phyloP scores from a whole-genome alignment of 2,329 filamentous ascomycete genomes.

The Colletotrichum somersetense region DNA sequence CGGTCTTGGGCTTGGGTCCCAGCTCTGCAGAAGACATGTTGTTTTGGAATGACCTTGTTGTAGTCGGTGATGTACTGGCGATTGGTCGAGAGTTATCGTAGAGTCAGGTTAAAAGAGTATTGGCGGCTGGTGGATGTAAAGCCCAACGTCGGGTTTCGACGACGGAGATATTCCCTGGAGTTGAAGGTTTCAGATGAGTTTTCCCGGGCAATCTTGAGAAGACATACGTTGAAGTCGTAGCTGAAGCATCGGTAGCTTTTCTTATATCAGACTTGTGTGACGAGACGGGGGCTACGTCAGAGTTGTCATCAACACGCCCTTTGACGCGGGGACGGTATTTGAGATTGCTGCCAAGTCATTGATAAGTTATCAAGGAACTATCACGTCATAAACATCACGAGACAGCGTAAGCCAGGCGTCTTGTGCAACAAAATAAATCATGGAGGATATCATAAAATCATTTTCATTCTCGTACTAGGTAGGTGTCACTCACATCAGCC shows the following conservation, averaged over 20 bases:
- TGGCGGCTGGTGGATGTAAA: background rate
- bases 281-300: conserved; percentile 9
- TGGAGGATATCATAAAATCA: background rate
- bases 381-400: background rate
- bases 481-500: conserved; percentile 1
- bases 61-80: too few species aligned
- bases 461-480: background rate
- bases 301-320: conserved; percentile 30
- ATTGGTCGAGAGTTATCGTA: background rate
- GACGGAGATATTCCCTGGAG: background rate
- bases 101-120: background rate
- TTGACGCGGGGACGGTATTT: background rate
- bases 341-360: background rate
- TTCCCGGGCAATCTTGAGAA: background rate
- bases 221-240: background rate
- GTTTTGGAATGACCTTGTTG: background rate
- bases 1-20: conserved; percentile 47
- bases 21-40: conserved; percentile 12
- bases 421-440: background rate
- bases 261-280: background rate
- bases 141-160: too few species aligned
- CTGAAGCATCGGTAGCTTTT: background rate
- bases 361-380: background rate
- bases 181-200: background rate
- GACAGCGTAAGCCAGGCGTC: background rate